Evolutionary conservation across 768 basidiomycete species (phyloP).

Genomic region (Scleroderma citrinum): DNA sequence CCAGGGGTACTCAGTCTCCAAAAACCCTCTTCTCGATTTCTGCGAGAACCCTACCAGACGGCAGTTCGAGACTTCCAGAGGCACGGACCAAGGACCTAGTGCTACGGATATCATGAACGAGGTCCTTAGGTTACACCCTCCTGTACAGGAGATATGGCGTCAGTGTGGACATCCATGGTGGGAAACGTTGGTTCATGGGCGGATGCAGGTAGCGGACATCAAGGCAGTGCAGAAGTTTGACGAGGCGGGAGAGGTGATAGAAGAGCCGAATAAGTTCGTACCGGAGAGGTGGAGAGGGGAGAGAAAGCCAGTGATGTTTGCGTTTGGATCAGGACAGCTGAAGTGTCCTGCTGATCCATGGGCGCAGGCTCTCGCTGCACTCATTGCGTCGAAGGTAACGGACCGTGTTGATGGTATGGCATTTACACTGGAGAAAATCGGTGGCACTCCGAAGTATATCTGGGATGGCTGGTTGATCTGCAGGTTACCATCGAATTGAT

Average conservation of each 20-base stretch:
- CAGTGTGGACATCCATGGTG: constrained; percentile 6
- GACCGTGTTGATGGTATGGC: constrained; percentile 26
- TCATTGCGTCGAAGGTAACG: constrained; percentile 41
- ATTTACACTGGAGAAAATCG: constrained; percentile 22
- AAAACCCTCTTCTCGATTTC: constrained; percentile 32
- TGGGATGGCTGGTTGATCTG: constrained; percentile 34
- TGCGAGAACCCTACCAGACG: constrained; percentile 27
- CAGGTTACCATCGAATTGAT: constrained; percentile 43
- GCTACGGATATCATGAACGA: constrained; percentile 16
- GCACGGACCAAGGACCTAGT: constrained; percentile 6
- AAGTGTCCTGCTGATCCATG: constrained; percentile 41
- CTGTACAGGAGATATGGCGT: constrained; percentile 11
- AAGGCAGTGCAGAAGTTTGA: constrained; percentile 22
- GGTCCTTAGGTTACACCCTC: constrained; percentile 8
- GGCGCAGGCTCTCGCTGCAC: constrained; percentile 46
- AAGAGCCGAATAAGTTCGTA: constrained; percentile 30
- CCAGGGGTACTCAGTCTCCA: constrained; percentile 15
- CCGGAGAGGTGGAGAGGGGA: constrained; percentile 11
- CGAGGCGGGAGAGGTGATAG: constrained; percentile 38
- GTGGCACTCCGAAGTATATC: neutral
- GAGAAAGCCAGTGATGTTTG: constrained; percentile 25
- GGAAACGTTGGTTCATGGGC: constrained; percentile 8
- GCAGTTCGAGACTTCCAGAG: constrained; percentile 15
- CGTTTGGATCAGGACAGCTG: constrained; percentile 41
- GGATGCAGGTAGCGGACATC: constrained; percentile 18